These are phyloP conservation scores for Phytophthora foliorum DNA, from an alignment of 352 stramenopile species.

Conservation along the genomic window DNA sequence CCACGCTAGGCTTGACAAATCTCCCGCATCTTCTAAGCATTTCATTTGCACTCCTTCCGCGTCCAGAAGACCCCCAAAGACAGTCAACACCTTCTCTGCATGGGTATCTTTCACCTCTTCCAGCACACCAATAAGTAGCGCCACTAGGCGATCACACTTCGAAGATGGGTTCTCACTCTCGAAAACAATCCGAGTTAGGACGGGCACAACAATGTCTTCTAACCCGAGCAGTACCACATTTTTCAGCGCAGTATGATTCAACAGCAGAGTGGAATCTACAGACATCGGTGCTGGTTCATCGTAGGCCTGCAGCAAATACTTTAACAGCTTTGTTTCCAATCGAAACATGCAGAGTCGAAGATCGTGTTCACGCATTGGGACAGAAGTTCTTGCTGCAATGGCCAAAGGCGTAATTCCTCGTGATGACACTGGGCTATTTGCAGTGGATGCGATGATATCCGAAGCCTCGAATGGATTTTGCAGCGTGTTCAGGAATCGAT, in stretches of 20 bases:
- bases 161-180: conserved; percentile 16
- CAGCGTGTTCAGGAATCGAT: conserved; percentile 61
- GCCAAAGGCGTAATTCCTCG: conserved; percentile 33
- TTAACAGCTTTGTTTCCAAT: conserved; percentile 30
- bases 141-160: conserved; percentile 58
- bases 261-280: conserved; percentile 49
- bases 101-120: conserved; percentile 71
- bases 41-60: conserved; percentile 23
- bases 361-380: background rate
- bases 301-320: conserved; percentile 20
- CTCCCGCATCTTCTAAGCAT: background rate
- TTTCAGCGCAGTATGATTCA: conserved; percentile 57
- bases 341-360: conserved; percentile 30
- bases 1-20: conserved; percentile 2
- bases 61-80: conserved; percentile 58
- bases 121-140: conserved; percentile 64
- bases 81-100: conserved; percentile 48
- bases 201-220: conserved; percentile 31
- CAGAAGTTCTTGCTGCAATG: conserved; percentile 22
- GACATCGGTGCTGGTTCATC: conserved; percentile 3
- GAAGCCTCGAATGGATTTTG: conserved; percentile 29
- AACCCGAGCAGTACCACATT: conserved; percentile 55
- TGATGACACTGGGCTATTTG: background rate
- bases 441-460: conserved; percentile 6
- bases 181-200: conserved; percentile 32